Percentiles rank a stretch among this genome's conserved stretches.
phyloP scores from a whole-genome alignment of 2,329 filamentous ascomycete genomes.

The Cladosporium sp. region DNA sequence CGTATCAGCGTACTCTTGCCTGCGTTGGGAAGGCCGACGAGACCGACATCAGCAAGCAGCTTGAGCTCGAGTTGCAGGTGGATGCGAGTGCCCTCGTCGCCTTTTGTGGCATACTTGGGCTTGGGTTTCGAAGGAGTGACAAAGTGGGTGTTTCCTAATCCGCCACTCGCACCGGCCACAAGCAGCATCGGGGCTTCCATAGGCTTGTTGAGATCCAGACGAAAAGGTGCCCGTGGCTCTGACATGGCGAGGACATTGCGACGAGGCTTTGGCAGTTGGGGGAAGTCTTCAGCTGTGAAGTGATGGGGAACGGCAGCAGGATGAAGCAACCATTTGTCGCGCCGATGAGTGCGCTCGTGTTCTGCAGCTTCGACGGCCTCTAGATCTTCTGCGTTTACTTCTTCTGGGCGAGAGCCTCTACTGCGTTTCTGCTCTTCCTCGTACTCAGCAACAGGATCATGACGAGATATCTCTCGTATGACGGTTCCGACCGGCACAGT shows the following conservation, averaged over 20 bases:
- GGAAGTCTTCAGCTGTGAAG: conserved; percentile 57
- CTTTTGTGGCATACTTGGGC: conserved; percentile 85
- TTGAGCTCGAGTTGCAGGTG: conserved; percentile 87
- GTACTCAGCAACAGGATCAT: conserved; percentile 73
- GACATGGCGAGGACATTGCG: conserved; percentile 56
- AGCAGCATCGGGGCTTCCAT: conserved; percentile 82
- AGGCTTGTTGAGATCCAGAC: conserved; percentile 56
- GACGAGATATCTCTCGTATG: conserved; percentile 72
- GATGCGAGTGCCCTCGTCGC: conserved; percentile 73
- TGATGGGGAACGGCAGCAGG: conserved; percentile 74
- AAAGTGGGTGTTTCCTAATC: conserved; percentile 92
- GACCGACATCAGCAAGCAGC: conserved; percentile 87
- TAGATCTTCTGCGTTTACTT: conserved; percentile 27
- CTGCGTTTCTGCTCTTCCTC: conserved; percentile 34
- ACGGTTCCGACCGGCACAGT: conserved; percentile 92
- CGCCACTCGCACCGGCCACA: conserved; percentile 81
- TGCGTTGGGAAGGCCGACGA: conserved; percentile 93
- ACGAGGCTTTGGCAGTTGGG: conserved; percentile 52
- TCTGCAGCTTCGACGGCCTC: conserved; percentile 14
- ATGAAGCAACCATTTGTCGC: conserved; percentile 81
- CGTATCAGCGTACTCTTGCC: conserved; percentile 92
- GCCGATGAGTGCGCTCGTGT: conserved; percentile 30
- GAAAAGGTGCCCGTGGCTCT: conserved; percentile 69
- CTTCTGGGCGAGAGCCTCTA: background rate
- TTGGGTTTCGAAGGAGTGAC: conserved; percentile 67